Conservation (phyloP, 2,329 filamentous ascomycete genomes). For the Phyllosticta citrichinensis region DNA sequence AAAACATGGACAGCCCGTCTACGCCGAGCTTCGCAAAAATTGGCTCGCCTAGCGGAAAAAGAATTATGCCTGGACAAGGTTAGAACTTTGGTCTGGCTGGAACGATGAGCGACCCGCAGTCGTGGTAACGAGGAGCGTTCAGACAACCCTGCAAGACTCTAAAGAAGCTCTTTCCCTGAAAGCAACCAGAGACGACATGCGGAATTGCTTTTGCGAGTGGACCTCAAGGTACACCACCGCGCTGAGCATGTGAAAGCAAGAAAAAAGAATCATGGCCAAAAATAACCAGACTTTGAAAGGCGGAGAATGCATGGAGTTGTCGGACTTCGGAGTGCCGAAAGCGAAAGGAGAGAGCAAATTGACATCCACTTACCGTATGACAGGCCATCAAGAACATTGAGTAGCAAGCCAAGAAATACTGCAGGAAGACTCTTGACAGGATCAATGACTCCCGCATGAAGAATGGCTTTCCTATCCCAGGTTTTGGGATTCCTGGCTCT, state of each 20-base stretch:
- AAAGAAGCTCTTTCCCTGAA: not conserved
- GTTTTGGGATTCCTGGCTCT: constrained; percentile 48
- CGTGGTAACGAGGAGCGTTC: not conserved
- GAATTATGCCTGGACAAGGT: constrained; percentile 59
- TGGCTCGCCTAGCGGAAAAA: constrained; percentile 82
- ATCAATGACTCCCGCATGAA: constrained; percentile 47
- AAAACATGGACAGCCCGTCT: constrained; percentile 96
- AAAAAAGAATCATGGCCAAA: not conserved
- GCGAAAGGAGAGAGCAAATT: not conserved
- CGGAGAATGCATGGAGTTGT: not conserved
- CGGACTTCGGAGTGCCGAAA: not conserved
- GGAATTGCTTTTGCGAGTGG: not conserved
- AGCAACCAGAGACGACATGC: not conserved
- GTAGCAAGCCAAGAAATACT: constrained; percentile 74
- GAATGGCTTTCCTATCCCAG: constrained; percentile 61
- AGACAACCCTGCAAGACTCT: not conserved
- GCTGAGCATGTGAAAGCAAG: not conserved
- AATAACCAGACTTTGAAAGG: not conserved
- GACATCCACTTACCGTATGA: constrained; percentile 62
- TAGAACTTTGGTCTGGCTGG: not conserved
- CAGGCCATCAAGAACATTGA: constrained; percentile 89
- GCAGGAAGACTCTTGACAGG: constrained; percentile 69
- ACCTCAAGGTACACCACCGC: not conserved
- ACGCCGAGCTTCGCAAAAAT: constrained; percentile 79
- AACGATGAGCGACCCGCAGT: not conserved